phyloP scores from a whole-genome alignment of 768 basidiomycete species.

The Suillus clintonianus region DNA sequence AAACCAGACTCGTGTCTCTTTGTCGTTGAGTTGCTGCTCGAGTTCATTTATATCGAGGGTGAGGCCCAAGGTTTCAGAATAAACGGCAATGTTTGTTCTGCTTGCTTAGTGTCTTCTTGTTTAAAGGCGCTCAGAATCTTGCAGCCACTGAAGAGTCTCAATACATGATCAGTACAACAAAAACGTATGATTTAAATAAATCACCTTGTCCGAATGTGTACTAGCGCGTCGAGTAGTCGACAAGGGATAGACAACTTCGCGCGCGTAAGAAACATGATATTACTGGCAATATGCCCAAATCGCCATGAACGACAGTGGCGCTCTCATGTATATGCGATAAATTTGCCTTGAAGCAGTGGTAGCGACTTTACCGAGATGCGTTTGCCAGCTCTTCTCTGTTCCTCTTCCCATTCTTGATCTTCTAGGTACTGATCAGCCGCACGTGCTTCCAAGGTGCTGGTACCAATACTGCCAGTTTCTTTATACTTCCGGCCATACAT shows the following conservation, averaged over 20 bases:
- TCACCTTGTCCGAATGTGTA: background rate
- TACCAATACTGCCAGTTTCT: constrained; percentile 15
- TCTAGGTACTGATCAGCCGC: constrained; percentile 65
- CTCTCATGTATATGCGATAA: background rate
- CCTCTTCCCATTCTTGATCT: constrained; percentile 68
- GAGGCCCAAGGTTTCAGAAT: background rate
- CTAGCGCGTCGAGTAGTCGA: background rate
- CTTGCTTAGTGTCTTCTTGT: background rate
- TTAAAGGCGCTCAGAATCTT: background rate
- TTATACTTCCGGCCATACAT: constrained; percentile 25
- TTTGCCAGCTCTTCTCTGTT: constrained; percentile 34
- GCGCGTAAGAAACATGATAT: background rate
- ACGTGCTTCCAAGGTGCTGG: constrained; percentile 41
- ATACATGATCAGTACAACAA: background rate
- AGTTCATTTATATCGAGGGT: background rate
- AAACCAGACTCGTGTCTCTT: background rate
- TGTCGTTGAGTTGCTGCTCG: background rate
- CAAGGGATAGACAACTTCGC: background rate
- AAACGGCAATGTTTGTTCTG: background rate
- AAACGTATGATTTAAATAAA: background rate
- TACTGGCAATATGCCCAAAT: background rate
- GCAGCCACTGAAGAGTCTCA: background rate
- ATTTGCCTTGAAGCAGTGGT: background rate
- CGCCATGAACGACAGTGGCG: background rate
- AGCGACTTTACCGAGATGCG: background rate